Base-by-base conservation (phyloP, 2,329 filamentous ascomycete species). In the Neoascochyta sp. region DNA sequence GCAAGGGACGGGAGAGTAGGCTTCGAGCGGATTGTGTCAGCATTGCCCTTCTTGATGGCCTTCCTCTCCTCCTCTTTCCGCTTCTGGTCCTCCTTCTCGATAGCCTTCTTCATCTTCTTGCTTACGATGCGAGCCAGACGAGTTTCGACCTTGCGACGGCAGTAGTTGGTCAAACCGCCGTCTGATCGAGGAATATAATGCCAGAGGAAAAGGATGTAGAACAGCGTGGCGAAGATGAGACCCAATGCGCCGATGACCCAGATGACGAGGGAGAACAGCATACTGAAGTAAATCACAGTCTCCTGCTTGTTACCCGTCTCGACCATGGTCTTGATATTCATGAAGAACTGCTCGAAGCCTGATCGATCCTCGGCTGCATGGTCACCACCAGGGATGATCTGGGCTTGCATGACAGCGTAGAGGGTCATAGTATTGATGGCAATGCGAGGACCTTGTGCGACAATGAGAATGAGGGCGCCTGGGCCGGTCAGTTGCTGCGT, bases 361-460 rank as follows among this genome's bases (percentile, higher is more conserved):
- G 77, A 77, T 33, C 77, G 80, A 22, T 86, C 71, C 27, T 74
- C 74, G 3, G 67, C 60, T 4, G 70, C 66, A 43, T 79, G 66
- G 24, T 71, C 60, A 16, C 74, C 74, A 7, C 65, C 65, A 0
- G 81, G 78, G n/a, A 85, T 70, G 2, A 95, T 71, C 45, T 88
- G 79, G 16, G 81, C 75, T 31, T 79, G 71, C 66, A 92, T 85
- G 20, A 95, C 84, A 0, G 87, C 86, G 56, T 85, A 89, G 7
- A 96, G 72, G 0, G 90, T 95, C 43, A 95, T 71, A 12, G 80
- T 88, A 53, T 98, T 98, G 63, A 96, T 77, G 27, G 83, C 86
- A 59, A 95, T 87, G 43, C 92, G 85, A 13, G 92, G 92, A 0
- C 88, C 92, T 57, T 94, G 89, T 48, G 90, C 94, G 40, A 96